Conservation (phyloP, 169 alveolate genomes). For the Plasmodium adleri region DNA sequence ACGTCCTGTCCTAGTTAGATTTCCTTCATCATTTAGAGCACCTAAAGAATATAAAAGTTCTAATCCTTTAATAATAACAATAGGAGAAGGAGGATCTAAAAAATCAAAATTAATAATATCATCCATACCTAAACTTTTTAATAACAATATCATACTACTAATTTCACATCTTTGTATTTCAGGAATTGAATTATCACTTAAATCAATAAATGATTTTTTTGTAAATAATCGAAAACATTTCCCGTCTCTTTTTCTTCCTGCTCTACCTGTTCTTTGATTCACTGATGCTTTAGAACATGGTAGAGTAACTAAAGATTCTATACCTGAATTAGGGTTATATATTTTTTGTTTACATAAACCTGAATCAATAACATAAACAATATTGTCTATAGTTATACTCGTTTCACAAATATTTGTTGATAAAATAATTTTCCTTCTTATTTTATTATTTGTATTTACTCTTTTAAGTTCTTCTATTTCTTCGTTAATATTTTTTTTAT, state of each 20-base stretch:
- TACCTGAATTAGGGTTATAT: slow-evolving; percentile 95
- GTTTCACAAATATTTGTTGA: slow-evolving; percentile 99
- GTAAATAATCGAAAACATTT: slow-evolving; percentile 99
- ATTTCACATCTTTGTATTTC: slow-evolving; percentile 98
- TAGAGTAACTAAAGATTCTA: slow-evolving; percentile 97
- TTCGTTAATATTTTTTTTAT: slow-evolving; percentile 7
- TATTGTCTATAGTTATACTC: slow-evolving; percentile 98
- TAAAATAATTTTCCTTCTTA: slow-evolving; percentile 96
- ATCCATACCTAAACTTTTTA: slow-evolving; percentile 96
- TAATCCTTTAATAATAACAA: slow-evolving; percentile 95
- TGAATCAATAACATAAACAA: slow-evolving; percentile 97
- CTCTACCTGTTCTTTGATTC: slow-evolving; percentile 99
- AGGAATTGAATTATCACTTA: slow-evolving; percentile 96
- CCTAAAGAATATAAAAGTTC: slow-evolving; percentile 98
- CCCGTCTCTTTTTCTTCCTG: slow-evolving; percentile 99
- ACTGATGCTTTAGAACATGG: slow-evolving; percentile 99
- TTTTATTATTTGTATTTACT: slow-evolving; percentile 86
- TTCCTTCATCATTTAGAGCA: slow-evolving; percentile 98
- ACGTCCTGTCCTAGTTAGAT: slow-evolving; percentile 96
- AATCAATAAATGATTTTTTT: slow-evolving; percentile 96
- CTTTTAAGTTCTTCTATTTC: neutral
- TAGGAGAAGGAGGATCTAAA: slow-evolving; percentile 99
- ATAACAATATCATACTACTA: slow-evolving; percentile 92
- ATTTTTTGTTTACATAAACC: slow-evolving; percentile 98
- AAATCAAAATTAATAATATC: slow-evolving; percentile 99